Conservation (phyloP, 805 yeast genomes). For the Metschnikowia corniflorae region DNA sequence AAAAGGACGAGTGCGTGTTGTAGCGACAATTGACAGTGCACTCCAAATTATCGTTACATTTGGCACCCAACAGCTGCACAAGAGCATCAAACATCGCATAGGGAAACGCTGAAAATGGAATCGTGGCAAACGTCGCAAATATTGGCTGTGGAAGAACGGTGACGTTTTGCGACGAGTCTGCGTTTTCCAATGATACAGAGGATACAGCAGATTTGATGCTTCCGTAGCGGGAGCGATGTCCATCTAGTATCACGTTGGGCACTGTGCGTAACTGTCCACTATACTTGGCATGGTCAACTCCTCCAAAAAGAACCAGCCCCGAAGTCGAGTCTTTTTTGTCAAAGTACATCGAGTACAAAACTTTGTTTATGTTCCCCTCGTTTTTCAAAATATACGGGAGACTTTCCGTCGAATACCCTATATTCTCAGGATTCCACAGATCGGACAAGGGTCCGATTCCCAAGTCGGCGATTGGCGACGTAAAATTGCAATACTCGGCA, state of each 20-base stretch:
- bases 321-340: slow-evolving; percentile 30
- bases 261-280: slow-evolving; percentile 30
- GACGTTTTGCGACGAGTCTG: slow-evolving; percentile 8
- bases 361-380: slow-evolving; percentile 52
- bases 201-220: slow-evolving; percentile 48
- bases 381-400: slow-evolving; percentile 58
- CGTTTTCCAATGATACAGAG: slow-evolving; percentile 23
- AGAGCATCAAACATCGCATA: slow-evolving; percentile 18
- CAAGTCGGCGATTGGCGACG: too few relatives aligned
- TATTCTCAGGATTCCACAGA: too few relatives aligned
- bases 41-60: too few relatives aligned
- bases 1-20: slow-evolving; percentile 4
- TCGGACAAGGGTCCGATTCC: too few relatives aligned
- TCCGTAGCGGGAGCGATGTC: slow-evolving; percentile 27
- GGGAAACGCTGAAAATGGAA: too few relatives aligned
- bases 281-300: slow-evolving; percentile 40
- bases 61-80: slow-evolving; percentile 5
- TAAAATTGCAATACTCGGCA: too few relatives aligned
- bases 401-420: too few relatives aligned
- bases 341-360: slow-evolving; percentile 61
- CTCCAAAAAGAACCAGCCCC: slow-evolving; percentile 40
- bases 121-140: too few relatives aligned
- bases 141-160: too few relatives aligned
- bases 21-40: slow-evolving; percentile 10
- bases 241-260: slow-evolving; percentile 36